A percentile compares a stretch with the other conserved stretches of the same genome.
phyloP scores from a whole-genome alignment of 345 rosid genomes.

The Pugionium dolabratum region DNA sequence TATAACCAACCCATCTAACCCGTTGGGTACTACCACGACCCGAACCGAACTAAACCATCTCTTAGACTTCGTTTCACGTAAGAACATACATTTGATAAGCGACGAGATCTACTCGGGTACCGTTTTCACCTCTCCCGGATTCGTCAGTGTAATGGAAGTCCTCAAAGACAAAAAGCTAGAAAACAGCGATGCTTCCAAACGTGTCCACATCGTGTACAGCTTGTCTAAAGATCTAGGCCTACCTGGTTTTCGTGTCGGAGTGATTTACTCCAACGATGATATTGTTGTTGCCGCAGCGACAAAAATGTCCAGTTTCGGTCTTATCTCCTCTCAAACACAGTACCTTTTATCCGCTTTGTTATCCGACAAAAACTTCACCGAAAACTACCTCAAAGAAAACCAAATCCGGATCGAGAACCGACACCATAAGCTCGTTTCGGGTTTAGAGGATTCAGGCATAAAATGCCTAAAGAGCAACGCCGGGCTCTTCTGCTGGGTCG shows the following conservation, averaged over 20 bases:
- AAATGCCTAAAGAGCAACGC: slow-evolving; percentile 69
- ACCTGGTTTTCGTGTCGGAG: slow-evolving; percentile 89
- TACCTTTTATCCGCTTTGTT: slow-evolving; percentile 62
- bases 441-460: slow-evolving; percentile 59
- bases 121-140: slow-evolving; percentile 59
- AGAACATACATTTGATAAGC: slow-evolving; percentile 67
- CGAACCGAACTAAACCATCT: slow-evolving; percentile 63
- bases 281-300: slow-evolving; percentile 69
- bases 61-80: slow-evolving; percentile 54
- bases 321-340: slow-evolving; percentile 79
- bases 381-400: slow-evolving; percentile 56
- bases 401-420: slow-evolving; percentile 54
- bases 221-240: slow-evolving; percentile 86
- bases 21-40: slow-evolving; percentile 63
- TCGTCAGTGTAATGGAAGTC: slow-evolving; percentile 65
- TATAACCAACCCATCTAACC: slow-evolving; percentile 81
- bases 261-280: slow-evolving; percentile 73
- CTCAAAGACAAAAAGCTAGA: slow-evolving; percentile 51
- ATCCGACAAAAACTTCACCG: slow-evolving; percentile 68
- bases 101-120: slow-evolving; percentile 82
- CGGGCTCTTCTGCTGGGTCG: slow-evolving; percentile 79
- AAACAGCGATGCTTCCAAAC: slow-evolving; percentile 47
- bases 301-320: slow-evolving; percentile 87
- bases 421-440: slow-evolving; percentile 54
- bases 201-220: slow-evolving; percentile 72